Base-by-base conservation (phyloP, 1,284 basidiomycete genomes). In the Erythrobasidium hasegawianum region DNA sequence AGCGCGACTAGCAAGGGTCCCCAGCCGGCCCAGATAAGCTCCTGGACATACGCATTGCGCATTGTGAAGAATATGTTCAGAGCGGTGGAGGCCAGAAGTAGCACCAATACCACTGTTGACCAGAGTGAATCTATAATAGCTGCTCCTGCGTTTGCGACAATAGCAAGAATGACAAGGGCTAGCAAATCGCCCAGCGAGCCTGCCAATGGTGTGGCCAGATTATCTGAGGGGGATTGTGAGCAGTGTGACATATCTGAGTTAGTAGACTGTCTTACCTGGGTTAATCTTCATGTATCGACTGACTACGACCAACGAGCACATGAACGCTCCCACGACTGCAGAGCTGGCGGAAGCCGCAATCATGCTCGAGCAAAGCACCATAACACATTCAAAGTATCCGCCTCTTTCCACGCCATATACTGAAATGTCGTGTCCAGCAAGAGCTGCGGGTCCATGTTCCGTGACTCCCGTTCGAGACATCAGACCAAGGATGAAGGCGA, bases 141-240 rank as follows among this genome's bases (percentile, higher is more conserved):
- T 27, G 76, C 72, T 41, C 80, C 72, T 1, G 73, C 69, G 5
- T 73, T 74, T 0, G 73, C 72, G 49, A 79, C 67, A 8, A 78
- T 67, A 8, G 76, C 78, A 7, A 80, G 71, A 39, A 79, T 70
- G 7, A 75, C 75, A n/a, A 80, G 84, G 0, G 95, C 96, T 59
- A 97, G 82, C 29, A 98, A 81, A 75, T 97, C 95, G 9, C 95
- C 94, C 0, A 97, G 82, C 70, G 90, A 94, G 1, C 91, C 86
- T 0, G 95, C 95, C 4, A 97, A 81, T 0, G 95, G 92, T 0
- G 94, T 90, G 2, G 93, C 90, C 70, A 97, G 95, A 76, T 97
- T 97, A 76, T 97, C 91, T 90, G 71, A 2, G 39, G 22, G 40
- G 53, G 38, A 47, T 11, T 24, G n/a, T 47, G 7, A 47, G 43